These are phyloP conservation scores for Triglochin maritima DNA, from an alignment of 106 monocot genomes.

Conservation along the genomic window DNA sequence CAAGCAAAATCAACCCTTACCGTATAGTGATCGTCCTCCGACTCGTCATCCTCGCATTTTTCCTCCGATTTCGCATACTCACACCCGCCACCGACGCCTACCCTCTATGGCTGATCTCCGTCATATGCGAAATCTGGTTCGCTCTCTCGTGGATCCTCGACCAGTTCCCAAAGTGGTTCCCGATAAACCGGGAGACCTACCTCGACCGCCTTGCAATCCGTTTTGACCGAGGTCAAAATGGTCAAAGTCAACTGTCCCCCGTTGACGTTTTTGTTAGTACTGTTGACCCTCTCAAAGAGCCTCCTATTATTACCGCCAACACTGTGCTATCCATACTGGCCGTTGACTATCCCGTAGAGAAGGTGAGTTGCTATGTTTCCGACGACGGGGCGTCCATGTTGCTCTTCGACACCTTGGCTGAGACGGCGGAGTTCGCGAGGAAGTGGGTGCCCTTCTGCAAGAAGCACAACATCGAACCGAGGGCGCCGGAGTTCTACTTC, in stretches of 20 bases:
- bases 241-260: slow-evolving; percentile 42
- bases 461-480: slow-evolving; percentile 68
- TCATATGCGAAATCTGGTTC: slow-evolving; percentile 95
- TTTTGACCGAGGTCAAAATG: slow-evolving; percentile 43
- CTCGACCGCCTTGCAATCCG: slow-evolving; percentile 80
- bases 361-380: slow-evolving; percentile 86
- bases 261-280: slow-evolving; percentile 92
- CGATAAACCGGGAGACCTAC: slow-evolving; percentile 73
- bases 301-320: slow-evolving; percentile 93
- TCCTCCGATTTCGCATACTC: slow-evolving; percentile 73
- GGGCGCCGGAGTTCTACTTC: slow-evolving; percentile 94
- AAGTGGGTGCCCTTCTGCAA: slow-evolving; percentile 93
- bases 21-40: slow-evolving; percentile 85
- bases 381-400: slow-evolving; percentile 96
- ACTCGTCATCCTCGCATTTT: slow-evolving; percentile 69
- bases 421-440: slow-evolving; percentile 89
- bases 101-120: slow-evolving; percentile 85
- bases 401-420: slow-evolving; percentile 68
- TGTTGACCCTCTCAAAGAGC: slow-evolving; percentile 91
- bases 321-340: slow-evolving; percentile 85
- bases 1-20: slow-evolving; percentile 85
- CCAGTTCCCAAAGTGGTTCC: slow-evolving; percentile 95
- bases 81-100: slow-evolving; percentile 79
- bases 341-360: slow-evolving; percentile 81
- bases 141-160: slow-evolving; percentile 96